Percentiles rank a stretch among this genome's conserved stretches.
phyloP scores from a whole-genome alignment of 2,329 filamentous ascomycete species.

The Xylariaceae sp. region DNA sequence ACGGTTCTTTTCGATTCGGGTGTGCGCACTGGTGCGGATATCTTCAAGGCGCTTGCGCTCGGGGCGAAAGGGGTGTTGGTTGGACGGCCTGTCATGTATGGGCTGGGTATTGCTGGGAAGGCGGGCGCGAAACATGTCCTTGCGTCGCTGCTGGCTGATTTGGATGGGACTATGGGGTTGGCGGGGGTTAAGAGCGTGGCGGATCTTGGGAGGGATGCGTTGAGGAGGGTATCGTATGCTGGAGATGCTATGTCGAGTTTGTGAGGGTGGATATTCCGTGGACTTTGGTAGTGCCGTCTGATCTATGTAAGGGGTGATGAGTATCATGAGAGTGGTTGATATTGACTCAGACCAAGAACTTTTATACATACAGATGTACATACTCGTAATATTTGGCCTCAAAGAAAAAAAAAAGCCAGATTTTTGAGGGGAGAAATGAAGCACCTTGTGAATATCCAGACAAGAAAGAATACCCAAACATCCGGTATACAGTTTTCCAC shows the following conservation, averaged over 20 bases:
- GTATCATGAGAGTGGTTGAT: not conserved
- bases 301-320: not conserved
- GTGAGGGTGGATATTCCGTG: constrained; percentile 10
- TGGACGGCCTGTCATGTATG: constrained; percentile 53
- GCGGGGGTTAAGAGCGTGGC: constrained; percentile 34
- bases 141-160: constrained; percentile 25
- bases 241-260: constrained; percentile 32
- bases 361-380: too few species aligned
- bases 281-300: not conserved
- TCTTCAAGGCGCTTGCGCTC: constrained; percentile 50
- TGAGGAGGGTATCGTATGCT: constrained; percentile 33
- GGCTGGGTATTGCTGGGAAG: constrained; percentile 27
- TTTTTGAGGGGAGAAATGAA: not conserved
- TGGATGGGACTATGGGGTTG: constrained; percentile 27
- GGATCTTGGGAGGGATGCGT: constrained; percentile 33
- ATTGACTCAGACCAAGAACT: not conserved
- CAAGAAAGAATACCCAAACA: not conserved
- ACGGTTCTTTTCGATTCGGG: constrained; percentile 58
- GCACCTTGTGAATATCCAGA: too few species aligned
- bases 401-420: not conserved
- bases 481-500: not conserved
- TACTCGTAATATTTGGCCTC: not conserved
- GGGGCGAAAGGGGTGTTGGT: constrained; percentile 54
- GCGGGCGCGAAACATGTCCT: constrained; percentile 27
- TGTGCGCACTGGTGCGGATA: constrained; percentile 53